A percentile compares a stretch with the other conserved stretches of the same genome.
These are phyloP conservation scores for Aphanomyces cochlioides DNA, from an alignment of 352 stramenopile genomes.

Conservation along the genomic window DNA sequence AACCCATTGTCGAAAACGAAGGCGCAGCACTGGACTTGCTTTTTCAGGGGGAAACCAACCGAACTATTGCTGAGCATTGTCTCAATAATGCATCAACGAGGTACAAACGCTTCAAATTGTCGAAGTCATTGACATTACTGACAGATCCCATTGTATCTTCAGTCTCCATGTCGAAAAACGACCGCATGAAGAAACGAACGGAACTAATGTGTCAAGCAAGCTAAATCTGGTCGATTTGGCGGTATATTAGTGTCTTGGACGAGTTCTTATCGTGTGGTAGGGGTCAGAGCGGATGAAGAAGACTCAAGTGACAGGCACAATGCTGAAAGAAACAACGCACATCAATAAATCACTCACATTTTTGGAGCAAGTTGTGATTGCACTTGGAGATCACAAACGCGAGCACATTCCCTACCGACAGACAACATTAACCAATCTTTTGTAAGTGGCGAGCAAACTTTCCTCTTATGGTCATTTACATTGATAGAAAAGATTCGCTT, in stretches of 20 bases:
- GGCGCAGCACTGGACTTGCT: slow-evolving; percentile 74
- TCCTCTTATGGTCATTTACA: background rate
- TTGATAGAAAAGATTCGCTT: slow-evolving; percentile 37
- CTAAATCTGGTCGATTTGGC: slow-evolving; percentile 36
- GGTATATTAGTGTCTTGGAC: slow-evolving; percentile 15
- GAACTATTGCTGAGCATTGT: slow-evolving; percentile 73
- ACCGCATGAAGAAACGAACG: slow-evolving; percentile 25
- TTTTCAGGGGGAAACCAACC: slow-evolving; percentile 73
- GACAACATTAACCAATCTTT: slow-evolving; percentile 92
- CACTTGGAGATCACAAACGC: slow-evolving; percentile 65
- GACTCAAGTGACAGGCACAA: slow-evolving; percentile 48
- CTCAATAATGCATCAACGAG: slow-evolving; percentile 72
- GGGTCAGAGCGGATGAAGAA: slow-evolving; percentile 31
- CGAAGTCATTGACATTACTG: background rate
- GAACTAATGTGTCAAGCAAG: slow-evolving; percentile 28
- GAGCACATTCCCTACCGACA: slow-evolving; percentile 92
- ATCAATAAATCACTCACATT: slow-evolving; percentile 96
- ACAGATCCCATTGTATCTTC: slow-evolving; percentile 73
- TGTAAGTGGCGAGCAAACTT: slow-evolving; percentile 19
- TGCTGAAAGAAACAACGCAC: slow-evolving; percentile 96
- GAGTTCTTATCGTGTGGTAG: background rate
- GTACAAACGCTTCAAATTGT: slow-evolving; percentile 8
- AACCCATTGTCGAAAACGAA: slow-evolving; percentile 52
- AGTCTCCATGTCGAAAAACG: slow-evolving; percentile 68
- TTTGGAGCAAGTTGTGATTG: slow-evolving; percentile 93